Percentiles rank a stretch among this genome's conserved stretches.
phyloP scores from a whole-genome alignment of 2,329 filamentous ascomycete species.

The Xylaria sp. region DNA sequence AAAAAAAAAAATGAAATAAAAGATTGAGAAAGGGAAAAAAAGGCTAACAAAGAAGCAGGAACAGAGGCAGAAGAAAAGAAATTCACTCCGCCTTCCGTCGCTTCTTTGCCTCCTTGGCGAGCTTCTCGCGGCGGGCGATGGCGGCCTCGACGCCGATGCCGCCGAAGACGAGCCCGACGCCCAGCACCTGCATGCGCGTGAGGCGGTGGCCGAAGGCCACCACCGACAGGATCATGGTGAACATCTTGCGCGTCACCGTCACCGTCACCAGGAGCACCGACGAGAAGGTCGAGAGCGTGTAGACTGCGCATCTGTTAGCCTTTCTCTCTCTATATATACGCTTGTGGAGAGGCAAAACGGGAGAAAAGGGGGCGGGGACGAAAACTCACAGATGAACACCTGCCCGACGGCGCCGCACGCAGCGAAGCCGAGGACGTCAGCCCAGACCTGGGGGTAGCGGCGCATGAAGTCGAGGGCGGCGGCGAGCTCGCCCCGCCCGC shows the following conservation, averaged over 20 bases:
- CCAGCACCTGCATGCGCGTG: slow-evolving; percentile 88
- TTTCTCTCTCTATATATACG: background rate
- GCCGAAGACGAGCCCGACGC: slow-evolving; percentile 90
- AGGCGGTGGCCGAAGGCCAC: slow-evolving; percentile 91
- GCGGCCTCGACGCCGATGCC: slow-evolving; percentile 89
- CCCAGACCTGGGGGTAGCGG: slow-evolving; percentile 78
- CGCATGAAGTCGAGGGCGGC: slow-evolving; percentile 81
- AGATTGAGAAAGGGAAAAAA: background rate
- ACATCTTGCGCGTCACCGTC: slow-evolving; percentile 97
- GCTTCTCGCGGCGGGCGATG: slow-evolving; percentile 81
- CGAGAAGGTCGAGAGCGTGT: slow-evolving; percentile 90
- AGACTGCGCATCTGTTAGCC: slow-evolving; percentile 55
- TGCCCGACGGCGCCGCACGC: slow-evolving; percentile 91
- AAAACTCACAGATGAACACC: slow-evolving; percentile 81
- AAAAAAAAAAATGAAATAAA: background rate
- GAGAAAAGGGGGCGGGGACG: background rate
- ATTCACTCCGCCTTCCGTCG: slow-evolving; percentile 38
- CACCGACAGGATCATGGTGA: slow-evolving; percentile 97
- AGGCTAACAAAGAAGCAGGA: background rate
- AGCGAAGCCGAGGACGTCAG: slow-evolving; percentile 87
- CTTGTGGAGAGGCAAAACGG: background rate
- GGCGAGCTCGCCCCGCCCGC: slow-evolving; percentile 75
- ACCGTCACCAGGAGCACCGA: slow-evolving; percentile 92
- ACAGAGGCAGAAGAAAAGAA: background rate
- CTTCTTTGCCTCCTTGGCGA: slow-evolving; percentile 70